Conservation (phyloP, 2,329 filamentous ascomycete genomes). For the Aspergillus japonicus region DNA sequence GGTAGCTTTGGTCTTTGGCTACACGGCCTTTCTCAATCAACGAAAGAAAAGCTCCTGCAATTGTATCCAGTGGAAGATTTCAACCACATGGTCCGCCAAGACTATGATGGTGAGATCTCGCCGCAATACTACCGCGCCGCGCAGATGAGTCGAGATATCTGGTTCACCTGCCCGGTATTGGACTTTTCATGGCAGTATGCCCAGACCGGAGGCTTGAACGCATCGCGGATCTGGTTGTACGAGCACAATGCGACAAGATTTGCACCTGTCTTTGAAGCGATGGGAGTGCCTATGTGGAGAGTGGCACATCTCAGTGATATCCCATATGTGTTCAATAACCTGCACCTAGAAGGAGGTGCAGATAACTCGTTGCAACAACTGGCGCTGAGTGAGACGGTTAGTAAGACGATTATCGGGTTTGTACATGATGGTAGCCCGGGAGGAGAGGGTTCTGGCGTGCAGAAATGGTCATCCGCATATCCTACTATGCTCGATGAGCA, state of each 20-base stretch:
- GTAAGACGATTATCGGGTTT: conserved; percentile 11
- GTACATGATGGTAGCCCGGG: neutral
- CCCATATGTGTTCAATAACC: conserved; percentile 29
- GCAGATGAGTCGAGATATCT: conserved; percentile 33
- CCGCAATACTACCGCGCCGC: conserved; percentile 37
- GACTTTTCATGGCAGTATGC: conserved; percentile 36
- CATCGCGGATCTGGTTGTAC: conserved; percentile 25
- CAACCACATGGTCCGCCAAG: conserved; percentile 10
- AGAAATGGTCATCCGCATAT: conserved; percentile 8
- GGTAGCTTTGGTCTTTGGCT: conserved; percentile 19
- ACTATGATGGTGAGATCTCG: conserved; percentile 20
- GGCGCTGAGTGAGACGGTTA: conserved; percentile 8
- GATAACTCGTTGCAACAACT: conserved; percentile 15
- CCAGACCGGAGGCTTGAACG: conserved; percentile 15
- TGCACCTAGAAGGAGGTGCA: conserved; percentile 8
- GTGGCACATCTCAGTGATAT: conserved; percentile 37
- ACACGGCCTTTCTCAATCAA: conserved; percentile 11
- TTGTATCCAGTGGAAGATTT: conserved; percentile 22
- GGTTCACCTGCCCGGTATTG: conserved; percentile 33
- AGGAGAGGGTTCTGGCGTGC: neutral
- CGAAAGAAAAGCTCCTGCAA: conserved; percentile 20
- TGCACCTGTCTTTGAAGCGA: conserved; percentile 24
- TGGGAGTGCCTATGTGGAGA: conserved; percentile 36
- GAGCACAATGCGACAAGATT: conserved; percentile 32
- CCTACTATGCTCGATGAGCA: neutral